phyloP scores from a whole-genome alignment of 225 moss, liverwort and hornwort species.

The Marchantia paleacea region DNA sequence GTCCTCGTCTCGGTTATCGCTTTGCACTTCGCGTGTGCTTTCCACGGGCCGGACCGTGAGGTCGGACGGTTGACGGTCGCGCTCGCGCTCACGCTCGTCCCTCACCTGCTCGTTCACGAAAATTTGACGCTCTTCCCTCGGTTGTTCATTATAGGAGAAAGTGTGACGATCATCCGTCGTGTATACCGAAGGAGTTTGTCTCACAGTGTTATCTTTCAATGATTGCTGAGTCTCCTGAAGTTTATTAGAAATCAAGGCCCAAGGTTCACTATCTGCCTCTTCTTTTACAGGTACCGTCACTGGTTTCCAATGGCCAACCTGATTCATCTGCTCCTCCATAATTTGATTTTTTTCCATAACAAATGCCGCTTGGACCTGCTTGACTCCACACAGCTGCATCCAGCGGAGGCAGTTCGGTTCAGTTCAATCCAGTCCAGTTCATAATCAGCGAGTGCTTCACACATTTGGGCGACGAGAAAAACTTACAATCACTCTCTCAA shows the following conservation, averaged over 20 bases:
- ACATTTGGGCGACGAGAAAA: neutral
- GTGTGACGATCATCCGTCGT: neutral
- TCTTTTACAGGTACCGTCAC: conserved; percentile 11
- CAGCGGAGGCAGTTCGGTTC: no score
- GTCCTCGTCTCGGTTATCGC: neutral
- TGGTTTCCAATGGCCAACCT: conserved; percentile 20
- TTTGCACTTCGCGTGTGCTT: no score
- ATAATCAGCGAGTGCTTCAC: neutral
- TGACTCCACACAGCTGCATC: conserved; percentile 22
- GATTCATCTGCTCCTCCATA: neutral
- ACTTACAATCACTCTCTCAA: neutral
- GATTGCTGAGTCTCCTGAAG: conserved; percentile 1
- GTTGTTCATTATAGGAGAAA: neutral
- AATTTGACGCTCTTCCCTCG: neutral
- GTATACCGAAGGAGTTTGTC: neutral
- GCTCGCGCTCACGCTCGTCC: neutral
- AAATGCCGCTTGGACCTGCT: conserved; percentile 19
- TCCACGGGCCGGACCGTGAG: neutral
- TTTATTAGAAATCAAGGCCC: conserved; percentile 9
- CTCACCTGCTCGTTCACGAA: neutral
- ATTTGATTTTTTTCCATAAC: conserved; percentile 12
- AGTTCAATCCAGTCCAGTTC: neutral
- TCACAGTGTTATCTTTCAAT: conserved; percentile 15
- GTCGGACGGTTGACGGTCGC: no score
- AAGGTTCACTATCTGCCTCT: neutral